Base-by-base conservation (phyloP, 192 early-diverging fungal species). In the Lobosporangium transversale region DNA sequence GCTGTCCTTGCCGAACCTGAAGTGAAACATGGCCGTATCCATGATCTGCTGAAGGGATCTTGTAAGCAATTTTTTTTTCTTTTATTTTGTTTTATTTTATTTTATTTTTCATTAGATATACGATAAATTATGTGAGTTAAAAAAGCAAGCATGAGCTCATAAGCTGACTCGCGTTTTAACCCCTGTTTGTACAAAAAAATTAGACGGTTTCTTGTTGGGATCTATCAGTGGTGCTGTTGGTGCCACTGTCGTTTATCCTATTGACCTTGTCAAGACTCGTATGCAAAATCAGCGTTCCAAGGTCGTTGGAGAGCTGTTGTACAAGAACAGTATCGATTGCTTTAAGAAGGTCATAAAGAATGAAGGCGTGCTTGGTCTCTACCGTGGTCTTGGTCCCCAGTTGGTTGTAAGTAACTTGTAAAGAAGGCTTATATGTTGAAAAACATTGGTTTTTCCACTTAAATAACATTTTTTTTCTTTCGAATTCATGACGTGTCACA, bases 271-370 rank as follows among this genome's bases (percentile, higher is more conserved):
- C 70, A 99, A 99, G 83, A 99, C 97, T 5, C 89, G 97, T 58
- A 97, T 99, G 95, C 97, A 99, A 78, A 99, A 97, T 80, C 97
- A 99, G 81, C 86, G 95, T 43, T 89, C 90, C 36, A 89, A 90
- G 31, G 91, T 96, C 24, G 94, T 96, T 24, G 95, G 94, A 26
- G 92, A 96, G 70, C 75, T 94, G 63, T 66, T 95, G 62, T 99
- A 99, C 87, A 95, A 93, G 81, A 99, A 97, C 86, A 91, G 91
- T 80, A 79, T 91, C 52, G 95, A 99, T 79, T 99, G 97, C 78
- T 99, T 99, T 86, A 86, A 88, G 73, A 96, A 97, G 68, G 95
- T 99, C 21, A 65, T 97, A 44, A 90, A 87, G 78, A 95, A 95
- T 68, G 97, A 97, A 81, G 97, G 97, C 47, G 79, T 94, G 29